phyloP scores from a whole-genome alignment of 176 grass and related monocot genomes.

The Phragmites australis region DNA sequence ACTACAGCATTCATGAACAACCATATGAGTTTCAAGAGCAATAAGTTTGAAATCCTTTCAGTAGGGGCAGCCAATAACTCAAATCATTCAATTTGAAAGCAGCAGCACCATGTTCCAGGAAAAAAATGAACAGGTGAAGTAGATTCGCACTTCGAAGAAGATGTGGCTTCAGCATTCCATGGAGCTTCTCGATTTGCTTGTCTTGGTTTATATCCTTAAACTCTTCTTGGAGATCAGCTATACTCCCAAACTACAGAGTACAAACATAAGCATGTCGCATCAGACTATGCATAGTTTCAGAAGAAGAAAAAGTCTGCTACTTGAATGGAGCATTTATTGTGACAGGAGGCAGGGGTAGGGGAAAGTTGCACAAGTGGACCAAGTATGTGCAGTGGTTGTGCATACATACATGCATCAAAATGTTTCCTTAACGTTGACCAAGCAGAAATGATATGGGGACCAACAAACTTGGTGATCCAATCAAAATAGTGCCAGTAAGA shows the following conservation, averaged over 20 bases:
- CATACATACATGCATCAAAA: background rate
- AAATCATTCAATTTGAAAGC: constrained; percentile 28
- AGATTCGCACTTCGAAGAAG: constrained; percentile 85
- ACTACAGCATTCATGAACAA: constrained; percentile 7
- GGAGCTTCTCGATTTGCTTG: constrained; percentile 93
- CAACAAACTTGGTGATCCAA: background rate
- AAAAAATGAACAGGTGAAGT: constrained; percentile 26
- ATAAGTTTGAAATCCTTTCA: background rate
- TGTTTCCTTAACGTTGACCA: background rate
- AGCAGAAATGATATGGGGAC: constrained; percentile 11
- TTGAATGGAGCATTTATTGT: constrained; percentile 15
- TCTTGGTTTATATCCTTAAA: constrained; percentile 99
- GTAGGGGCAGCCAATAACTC: constrained; percentile 1
- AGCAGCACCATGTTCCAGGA: background rate
- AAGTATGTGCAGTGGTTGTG: background rate
- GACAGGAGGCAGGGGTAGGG: background rate
- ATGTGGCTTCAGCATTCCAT: constrained; percentile 92
- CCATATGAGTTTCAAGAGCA: background rate
- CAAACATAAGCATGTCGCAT: constrained; percentile 34
- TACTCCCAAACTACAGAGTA: constrained; percentile 99
- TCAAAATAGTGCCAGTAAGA: background rate
- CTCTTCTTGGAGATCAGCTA: constrained; percentile 90
- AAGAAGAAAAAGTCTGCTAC: background rate
- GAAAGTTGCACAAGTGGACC: background rate
- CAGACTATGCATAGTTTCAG: background rate